Evolutionary conservation across 208 protist genomes (phyloP), one percentile per base, ranked within the genome.

Genomic region (Leptomonas pyrrhocoris): DNA sequence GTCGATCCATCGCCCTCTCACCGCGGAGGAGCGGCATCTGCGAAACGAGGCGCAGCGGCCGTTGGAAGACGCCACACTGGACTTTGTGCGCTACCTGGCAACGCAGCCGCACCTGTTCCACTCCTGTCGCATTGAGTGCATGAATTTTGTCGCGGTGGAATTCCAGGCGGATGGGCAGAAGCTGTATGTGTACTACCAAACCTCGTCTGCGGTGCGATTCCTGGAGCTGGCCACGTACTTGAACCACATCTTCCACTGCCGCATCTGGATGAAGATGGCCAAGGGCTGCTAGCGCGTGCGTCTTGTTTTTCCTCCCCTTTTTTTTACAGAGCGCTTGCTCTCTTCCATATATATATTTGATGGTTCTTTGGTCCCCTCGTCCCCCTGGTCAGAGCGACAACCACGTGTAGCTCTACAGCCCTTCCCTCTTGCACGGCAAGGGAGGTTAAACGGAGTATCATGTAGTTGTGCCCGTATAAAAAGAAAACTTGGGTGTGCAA

Each of bases 141-240:
- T 95, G 86, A 43, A 60, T 38, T 95, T 95, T 50, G 51, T 91
- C 30, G 78, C 63, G 31, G 87, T 78, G n/a, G 86, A 91, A 74
- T 90, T 93, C 34, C 89, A 95, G 83, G 86, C 82, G 8, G 89
- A 95, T 55, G 81, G 67, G 18, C 79, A 86, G 65, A 92, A 93
- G 74, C 74, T 95, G 19, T 91, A 92, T 66, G 81, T 95, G 16
- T 88, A 90, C 61, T 95, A 90, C 73, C 58, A 58, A 28, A 77
- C 76, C 36, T 68, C 56, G 15, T 21, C 64, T 0, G 66, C 74
- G 18, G 81, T 93, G 12, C 80, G 86, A 30, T 92, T 95, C 64
- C 66, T 88, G 8, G 81, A 91, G 77, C 70, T 95, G 13, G 89
- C 89, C 12, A 86, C 83, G 19, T 88, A 79, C 49, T 77, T 95